phyloP scores from a whole-genome alignment of 768 basidiomycete species.

The Suillus americanus region DNA sequence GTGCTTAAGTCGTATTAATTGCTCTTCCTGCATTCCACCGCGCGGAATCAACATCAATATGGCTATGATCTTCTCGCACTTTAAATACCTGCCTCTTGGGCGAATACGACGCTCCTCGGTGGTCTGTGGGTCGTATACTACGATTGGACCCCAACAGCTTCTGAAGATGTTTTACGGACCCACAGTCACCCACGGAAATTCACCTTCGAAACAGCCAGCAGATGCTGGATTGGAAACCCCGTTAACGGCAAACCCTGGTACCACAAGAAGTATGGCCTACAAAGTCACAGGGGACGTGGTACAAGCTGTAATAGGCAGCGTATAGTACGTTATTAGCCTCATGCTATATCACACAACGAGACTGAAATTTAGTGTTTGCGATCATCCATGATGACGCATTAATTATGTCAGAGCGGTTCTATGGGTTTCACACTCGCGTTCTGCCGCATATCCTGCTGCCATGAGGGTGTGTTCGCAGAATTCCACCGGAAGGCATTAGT shows the following conservation, averaged over 20 bases:
- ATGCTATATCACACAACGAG: constrained; percentile 10
- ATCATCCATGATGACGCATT: constrained; percentile 12
- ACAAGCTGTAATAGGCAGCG: constrained; percentile 71
- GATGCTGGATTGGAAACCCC: constrained; percentile 28
- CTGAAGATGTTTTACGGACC: constrained; percentile 31
- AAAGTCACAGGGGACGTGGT: constrained; percentile 78
- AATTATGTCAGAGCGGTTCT: constrained; percentile 28
- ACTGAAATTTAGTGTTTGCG: neutral
- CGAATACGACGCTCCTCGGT: constrained; percentile 67
- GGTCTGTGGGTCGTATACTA: constrained; percentile 71
- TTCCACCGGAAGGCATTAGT: constrained; percentile 24
- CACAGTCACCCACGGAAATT: constrained; percentile 1
- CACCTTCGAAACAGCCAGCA: neutral
- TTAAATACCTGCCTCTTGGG: constrained; percentile 76
- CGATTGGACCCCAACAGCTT: constrained; percentile 66
- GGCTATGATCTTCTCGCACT: constrained; percentile 57
- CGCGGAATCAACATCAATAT: constrained; percentile 43
- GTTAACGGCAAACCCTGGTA: constrained; percentile 30
- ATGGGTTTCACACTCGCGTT: constrained; percentile 33
- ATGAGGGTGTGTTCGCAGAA: constrained; percentile 28
- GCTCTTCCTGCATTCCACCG: constrained; percentile 62
- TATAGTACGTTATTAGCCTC: constrained; percentile 53
- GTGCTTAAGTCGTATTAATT: constrained; percentile 73
- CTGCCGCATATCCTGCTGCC: constrained; percentile 32
- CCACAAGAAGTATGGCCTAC: constrained; percentile 56